Base-by-base conservation (phyloP, 495 filamentous ascomycete species). In the Lineolata rhizophorae region DNA sequence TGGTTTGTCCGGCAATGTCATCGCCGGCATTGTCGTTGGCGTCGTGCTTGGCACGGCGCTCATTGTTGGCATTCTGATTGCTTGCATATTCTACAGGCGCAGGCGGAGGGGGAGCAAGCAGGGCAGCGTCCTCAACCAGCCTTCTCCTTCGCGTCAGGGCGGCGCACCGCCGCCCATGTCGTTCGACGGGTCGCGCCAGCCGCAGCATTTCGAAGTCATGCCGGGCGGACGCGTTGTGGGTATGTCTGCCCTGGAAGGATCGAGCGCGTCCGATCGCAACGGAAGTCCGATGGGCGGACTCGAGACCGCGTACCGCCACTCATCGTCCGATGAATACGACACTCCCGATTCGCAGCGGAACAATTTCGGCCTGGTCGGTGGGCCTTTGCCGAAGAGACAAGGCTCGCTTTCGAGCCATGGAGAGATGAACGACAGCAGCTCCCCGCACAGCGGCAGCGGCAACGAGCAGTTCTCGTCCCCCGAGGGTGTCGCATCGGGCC, bases 21-120 rank as follows among this genome's bases (percentile, higher is more conserved):
- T 95, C 51, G 90, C 90, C 3, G 90, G 90, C 0, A 73, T 90
- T 45, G 84, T 83, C 9, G 53, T 95, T 40, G 90, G 87, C 9
- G 67, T 79, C 5, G 53, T 95, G 21, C 60, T 67, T 11, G 84
- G 70, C 15, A 60, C 68, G 6, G 66, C 65, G n/a, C 55, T 91
- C 14, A 35, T 93, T 13, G 55, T 60, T 9, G 67, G 61, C 3
- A 53, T 87, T 13, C 31, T 76, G 12, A 60, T 80, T 16, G 53
- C 70, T 27, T 70, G 65, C 40, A 57, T 54, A 32, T 17, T 60
- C 24, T 40, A 46, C 17, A 44, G 60, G 22, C 63, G 70, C 27
- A 64, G 66, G 31, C 65, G 67, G 37, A 60, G 63, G 25, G 60
- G 63, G 25, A 69, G 64, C 32, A 57, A 67, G 34, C 58, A 65